phyloP scores from a whole-genome alignment of 2,329 filamentous ascomycete species.

The Drechslerella dactyloides region DNA sequence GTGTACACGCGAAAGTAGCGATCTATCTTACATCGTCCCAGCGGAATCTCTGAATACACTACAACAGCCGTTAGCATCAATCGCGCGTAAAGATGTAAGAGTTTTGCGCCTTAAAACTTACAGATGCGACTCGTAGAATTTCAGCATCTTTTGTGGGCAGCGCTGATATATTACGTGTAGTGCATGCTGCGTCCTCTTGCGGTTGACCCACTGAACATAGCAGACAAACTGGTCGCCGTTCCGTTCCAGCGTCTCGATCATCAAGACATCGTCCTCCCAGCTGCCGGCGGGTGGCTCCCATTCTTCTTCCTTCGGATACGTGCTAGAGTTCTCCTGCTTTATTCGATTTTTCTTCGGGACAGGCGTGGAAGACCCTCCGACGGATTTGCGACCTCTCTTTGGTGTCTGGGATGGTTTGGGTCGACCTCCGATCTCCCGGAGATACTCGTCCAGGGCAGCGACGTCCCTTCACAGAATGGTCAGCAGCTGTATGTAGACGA shows the following conservation, averaged over 20 bases:
- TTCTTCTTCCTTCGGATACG: conserved; percentile 58
- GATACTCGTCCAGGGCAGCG: conserved; percentile 62
- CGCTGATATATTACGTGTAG: conserved; percentile 73
- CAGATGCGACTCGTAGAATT: conserved; percentile 63
- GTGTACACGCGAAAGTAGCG: conserved; percentile 17
- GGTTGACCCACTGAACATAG: conserved; percentile 63
- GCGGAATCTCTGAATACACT: conserved; percentile 41
- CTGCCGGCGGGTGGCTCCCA: conserved; percentile 75
- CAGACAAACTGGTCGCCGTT: conserved; percentile 68
- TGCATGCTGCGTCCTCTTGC: conserved; percentile 75
- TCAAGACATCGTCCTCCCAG: conserved; percentile 76
- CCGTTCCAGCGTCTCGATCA: conserved; percentile 76
- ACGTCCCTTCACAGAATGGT: conserved; percentile 22
- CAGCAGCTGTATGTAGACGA: background rate
- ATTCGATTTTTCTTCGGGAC: conserved; percentile 53
- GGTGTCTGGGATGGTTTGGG: conserved; percentile 60
- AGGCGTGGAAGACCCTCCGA: conserved; percentile 54
- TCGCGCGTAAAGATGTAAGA: background rate
- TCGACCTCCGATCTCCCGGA: conserved; percentile 68
- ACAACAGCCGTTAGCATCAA: conserved; percentile 11
- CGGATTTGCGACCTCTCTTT: conserved; percentile 65
- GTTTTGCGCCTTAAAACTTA: conserved; percentile 51
- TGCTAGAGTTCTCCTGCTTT: conserved; percentile 53
- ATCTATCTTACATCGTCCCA: conserved; percentile 32
- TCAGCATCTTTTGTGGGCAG: conserved; percentile 73